Conservation (phyloP, 2,329 filamentous ascomycete genomes). For the Cladosporium sp. region DNA sequence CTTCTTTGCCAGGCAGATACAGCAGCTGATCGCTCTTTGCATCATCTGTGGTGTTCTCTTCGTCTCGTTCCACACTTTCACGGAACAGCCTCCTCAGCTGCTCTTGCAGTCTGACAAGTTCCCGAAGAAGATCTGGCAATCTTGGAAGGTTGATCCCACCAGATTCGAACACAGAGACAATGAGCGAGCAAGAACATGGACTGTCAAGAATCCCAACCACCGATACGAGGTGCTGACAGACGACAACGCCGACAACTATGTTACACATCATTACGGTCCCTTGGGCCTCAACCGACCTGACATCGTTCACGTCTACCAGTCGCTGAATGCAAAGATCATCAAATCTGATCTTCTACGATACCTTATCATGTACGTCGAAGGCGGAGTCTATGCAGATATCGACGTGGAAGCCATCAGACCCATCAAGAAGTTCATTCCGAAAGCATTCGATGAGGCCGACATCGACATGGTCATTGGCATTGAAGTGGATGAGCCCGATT, state of each 20-base stretch:
- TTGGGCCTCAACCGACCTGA: constrained; percentile 67
- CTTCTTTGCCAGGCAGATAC: not conserved
- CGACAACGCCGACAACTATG: constrained; percentile 65
- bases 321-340: constrained; percentile 64
- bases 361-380: constrained; percentile 67
- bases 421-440: constrained; percentile 60
- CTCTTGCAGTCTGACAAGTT: constrained; percentile 41
- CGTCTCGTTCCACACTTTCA: constrained; percentile 24
- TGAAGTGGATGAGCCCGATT: constrained; percentile 69
- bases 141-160: constrained; percentile 70
- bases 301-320: constrained; percentile 61
- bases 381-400: constrained; percentile 62
- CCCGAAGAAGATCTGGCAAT: constrained; percentile 73
- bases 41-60: constrained; percentile 1
- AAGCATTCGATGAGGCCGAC: constrained; percentile 62
- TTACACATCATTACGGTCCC: constrained; percentile 67
- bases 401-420: constrained; percentile 60
- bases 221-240: constrained; percentile 71
- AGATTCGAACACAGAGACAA: constrained; percentile 65
- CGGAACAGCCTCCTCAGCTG: not conserved
- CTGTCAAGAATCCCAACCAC: constrained; percentile 64
- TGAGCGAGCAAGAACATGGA: constrained; percentile 63
- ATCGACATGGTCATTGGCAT: constrained; percentile 71
- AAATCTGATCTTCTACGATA: constrained; percentile 67
- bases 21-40: constrained; percentile 27